These are phyloP conservation scores for Digitaria exilis DNA, from an alignment of 202 grass and related monocot species.

Conservation along the genomic window DNA sequence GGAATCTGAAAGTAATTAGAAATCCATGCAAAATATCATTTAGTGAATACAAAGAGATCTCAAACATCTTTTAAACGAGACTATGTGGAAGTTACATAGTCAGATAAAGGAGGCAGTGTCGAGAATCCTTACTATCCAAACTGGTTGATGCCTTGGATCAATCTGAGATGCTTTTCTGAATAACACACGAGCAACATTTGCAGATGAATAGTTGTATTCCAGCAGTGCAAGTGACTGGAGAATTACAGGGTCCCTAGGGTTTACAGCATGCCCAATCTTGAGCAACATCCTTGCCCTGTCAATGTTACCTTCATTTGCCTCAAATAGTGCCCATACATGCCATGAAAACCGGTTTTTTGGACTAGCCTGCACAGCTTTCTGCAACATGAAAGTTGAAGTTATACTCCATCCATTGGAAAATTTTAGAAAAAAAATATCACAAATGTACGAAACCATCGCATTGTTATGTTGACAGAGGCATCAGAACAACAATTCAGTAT, in stretches of 20 bases:
- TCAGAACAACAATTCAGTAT: background rate
- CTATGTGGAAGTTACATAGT: background rate
- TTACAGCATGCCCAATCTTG: constrained; percentile 94
- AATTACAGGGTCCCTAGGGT: constrained; percentile 92
- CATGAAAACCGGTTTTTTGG: constrained; percentile 98
- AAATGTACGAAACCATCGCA: constrained; percentile 4
- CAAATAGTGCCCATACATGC: constrained; percentile 97
- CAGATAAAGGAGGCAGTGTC: background rate
- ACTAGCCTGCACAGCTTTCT: constrained; percentile 93
- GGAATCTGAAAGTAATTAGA: background rate
- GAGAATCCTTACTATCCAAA: constrained; percentile 88
- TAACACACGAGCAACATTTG: constrained; percentile 74
- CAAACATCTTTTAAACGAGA: background rate
- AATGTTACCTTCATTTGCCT: constrained; percentile 72
- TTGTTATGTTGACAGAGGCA: constrained; percentile 9
- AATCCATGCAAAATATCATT: background rate
- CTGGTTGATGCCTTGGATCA: constrained; percentile 91
- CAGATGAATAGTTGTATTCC: constrained; percentile 80
- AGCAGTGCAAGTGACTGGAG: constrained; percentile 93
- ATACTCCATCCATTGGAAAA: background rate
- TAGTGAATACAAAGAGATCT: background rate
- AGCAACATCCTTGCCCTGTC: constrained; percentile 91
- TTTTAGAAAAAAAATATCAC: background rate
- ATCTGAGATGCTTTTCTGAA: constrained; percentile 94
- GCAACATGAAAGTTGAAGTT: constrained; percentile 30